These are phyloP conservation scores for Fusarium veterinarium DNA, from an alignment of 2,329 filamentous ascomycete genomes.

Conservation along the genomic window DNA sequence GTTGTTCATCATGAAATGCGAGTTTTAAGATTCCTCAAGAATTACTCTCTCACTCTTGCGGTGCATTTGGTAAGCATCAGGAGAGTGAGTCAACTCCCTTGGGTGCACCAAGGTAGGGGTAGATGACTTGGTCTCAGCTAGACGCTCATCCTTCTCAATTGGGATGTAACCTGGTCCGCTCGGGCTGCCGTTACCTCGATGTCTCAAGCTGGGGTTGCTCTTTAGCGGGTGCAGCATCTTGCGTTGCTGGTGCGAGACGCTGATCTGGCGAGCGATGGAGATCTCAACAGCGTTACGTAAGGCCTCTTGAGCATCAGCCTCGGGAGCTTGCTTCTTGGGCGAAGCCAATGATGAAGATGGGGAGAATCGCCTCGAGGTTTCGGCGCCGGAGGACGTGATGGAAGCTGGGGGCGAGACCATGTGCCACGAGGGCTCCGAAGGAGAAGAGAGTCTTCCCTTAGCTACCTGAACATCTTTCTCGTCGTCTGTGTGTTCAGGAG, in stretches of 20 bases:
- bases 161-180: slow-evolving; percentile 31
- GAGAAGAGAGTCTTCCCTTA: slow-evolving; percentile 49
- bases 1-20: background rate
- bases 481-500: slow-evolving; percentile 49
- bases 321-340: slow-evolving; percentile 42
- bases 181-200: slow-evolving; percentile 31
- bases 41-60: slow-evolving; percentile 63
- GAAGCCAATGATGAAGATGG: slow-evolving; percentile 31
- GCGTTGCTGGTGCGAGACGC: slow-evolving; percentile 70
- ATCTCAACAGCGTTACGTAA: slow-evolving; percentile 70
- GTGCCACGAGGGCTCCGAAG: slow-evolving; percentile 60
- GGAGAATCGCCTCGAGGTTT: slow-evolving; percentile 20
- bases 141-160: slow-evolving; percentile 45
- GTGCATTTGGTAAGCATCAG: slow-evolving; percentile 57
- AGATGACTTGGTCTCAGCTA: slow-evolving; percentile 53
- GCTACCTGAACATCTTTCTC: slow-evolving; percentile 44
- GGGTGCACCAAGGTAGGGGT: slow-evolving; percentile 60
- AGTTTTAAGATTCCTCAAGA: slow-evolving; percentile 54
- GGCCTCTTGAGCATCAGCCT: slow-evolving; percentile 43
- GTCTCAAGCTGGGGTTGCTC: slow-evolving; percentile 46
- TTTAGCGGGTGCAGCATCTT: slow-evolving; percentile 68
- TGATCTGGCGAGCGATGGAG: slow-evolving; percentile 76
- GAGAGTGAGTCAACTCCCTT: slow-evolving; percentile 44
- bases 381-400: slow-evolving; percentile 41
- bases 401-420: slow-evolving; percentile 57